Conservation (phyloP, 2,329 filamentous ascomycete species). For the Penicillium freii region DNA sequence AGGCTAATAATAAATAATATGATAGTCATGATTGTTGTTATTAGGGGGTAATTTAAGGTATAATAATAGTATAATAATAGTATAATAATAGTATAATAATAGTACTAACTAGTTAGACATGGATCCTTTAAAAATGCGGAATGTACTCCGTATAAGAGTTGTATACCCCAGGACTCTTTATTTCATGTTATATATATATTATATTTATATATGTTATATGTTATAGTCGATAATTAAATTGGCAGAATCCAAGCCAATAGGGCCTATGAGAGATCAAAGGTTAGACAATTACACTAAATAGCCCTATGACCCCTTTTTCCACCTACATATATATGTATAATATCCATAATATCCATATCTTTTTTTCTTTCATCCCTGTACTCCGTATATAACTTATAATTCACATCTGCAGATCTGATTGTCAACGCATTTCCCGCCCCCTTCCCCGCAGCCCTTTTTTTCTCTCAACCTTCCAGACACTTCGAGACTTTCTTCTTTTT, state of each 20-base stretch:
- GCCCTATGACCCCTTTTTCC: neutral
- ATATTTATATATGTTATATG: neutral
- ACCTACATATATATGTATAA: neutral
- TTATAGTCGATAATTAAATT: neutral
- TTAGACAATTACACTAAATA: neutral
- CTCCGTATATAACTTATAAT: neutral
- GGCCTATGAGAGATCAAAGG: neutral
- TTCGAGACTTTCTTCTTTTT: conserved; percentile 5
- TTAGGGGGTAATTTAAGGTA: neutral
- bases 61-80: neutral
- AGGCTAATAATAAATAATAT: neutral
- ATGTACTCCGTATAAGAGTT: no score
- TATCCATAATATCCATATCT: neutral
- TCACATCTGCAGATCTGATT: conserved; percentile 8
- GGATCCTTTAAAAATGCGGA: no score
- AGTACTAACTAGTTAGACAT: neutral
- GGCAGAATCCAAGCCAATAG: neutral
- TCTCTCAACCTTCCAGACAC: conserved; percentile 2
- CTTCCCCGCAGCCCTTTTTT: conserved; percentile 19
- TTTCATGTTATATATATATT: neutral
- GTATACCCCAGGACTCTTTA: neutral
- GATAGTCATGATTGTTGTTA: neutral
- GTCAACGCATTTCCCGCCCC: conserved; percentile 7
- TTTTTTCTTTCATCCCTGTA: neutral
- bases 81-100: neutral